A percentile compares a stretch with the other conserved stretches of the same genome.
Evolutionary conservation across 768 basidiomycete genomes (phyloP).

Genomic region (Russula griseocarnosa): DNA sequence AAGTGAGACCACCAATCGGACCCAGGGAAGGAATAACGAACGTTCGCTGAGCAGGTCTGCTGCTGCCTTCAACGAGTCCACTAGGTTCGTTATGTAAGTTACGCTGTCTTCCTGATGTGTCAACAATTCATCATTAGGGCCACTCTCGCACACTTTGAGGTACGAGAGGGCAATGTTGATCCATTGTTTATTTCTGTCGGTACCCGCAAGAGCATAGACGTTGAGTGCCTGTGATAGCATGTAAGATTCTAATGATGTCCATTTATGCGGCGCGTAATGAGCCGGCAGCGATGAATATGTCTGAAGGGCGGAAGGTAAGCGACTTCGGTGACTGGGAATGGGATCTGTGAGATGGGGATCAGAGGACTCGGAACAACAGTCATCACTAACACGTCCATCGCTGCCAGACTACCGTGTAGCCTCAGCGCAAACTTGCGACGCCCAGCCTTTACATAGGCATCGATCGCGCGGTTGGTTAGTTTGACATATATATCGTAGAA

Average conservation of each 20-base stretch:
- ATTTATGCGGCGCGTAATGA: constrained; percentile 77
- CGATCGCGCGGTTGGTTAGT: constrained; percentile 77
- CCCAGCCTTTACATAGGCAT: constrained; percentile 77
- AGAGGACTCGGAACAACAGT: not conserved
- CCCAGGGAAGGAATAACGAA: constrained; percentile 31
- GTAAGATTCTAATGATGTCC: constrained; percentile 74
- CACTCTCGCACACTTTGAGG: constrained; percentile 62
- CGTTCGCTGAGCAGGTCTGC: constrained; percentile 54
- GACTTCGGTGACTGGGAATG: constrained; percentile 59
- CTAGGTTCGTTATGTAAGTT: constrained; percentile 50
- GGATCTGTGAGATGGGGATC: not conserved
- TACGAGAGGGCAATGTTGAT: constrained; percentile 72
- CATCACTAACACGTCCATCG: constrained; percentile 74
- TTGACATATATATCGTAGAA: constrained; percentile 78
- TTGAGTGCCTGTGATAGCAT: constrained; percentile 74
- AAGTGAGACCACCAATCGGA: constrained; percentile 3
- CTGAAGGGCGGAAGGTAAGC: constrained; percentile 56
- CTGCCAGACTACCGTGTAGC: constrained; percentile 81
- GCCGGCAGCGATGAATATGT: constrained; percentile 79
- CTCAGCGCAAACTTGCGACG: constrained; percentile 83
- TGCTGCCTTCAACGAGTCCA: constrained; percentile 46
- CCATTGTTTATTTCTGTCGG: constrained; percentile 72
- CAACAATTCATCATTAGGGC: constrained; percentile 49
- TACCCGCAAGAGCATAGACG: constrained; percentile 54
- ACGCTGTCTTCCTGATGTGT: constrained; percentile 49